Percentiles rank a stretch among this genome's conserved stretches.
Conservation (phyloP, 257 asterid genomes). For the Fraxinus americana region DNA sequence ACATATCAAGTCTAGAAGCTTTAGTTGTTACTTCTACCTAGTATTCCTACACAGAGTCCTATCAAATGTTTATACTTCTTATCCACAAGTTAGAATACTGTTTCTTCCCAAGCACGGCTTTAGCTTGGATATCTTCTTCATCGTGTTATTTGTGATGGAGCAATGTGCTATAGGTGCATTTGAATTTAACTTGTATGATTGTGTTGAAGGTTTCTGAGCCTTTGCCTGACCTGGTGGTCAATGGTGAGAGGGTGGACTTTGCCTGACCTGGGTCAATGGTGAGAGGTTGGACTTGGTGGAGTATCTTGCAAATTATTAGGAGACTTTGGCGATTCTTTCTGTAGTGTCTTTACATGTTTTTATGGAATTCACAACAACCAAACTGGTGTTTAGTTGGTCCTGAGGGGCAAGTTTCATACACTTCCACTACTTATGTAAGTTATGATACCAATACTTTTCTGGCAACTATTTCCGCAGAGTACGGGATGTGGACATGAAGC, state of each 20-base stretch:
- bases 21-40: background rate
- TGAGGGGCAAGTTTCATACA: slow-evolving; percentile 63
- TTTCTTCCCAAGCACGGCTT: slow-evolving; percentile 26
- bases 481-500: slow-evolving; percentile 84
- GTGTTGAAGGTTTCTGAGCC: slow-evolving; percentile 79
- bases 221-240: slow-evolving; percentile 37
- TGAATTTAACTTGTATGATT: slow-evolving; percentile 63
- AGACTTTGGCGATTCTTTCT: slow-evolving; percentile 74
- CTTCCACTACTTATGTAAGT: slow-evolving; percentile 56
- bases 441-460: slow-evolving; percentile 83
- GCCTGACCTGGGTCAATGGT: slow-evolving; percentile 63
- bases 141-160: slow-evolving; percentile 42
- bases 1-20: background rate
- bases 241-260: slow-evolving; percentile 30
- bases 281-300: slow-evolving; percentile 73
- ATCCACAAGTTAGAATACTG: background rate
- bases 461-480: slow-evolving; percentile 87
- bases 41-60: background rate
- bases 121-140: slow-evolving; percentile 30
- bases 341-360: slow-evolving; percentile 65
- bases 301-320: slow-evolving; percentile 65
- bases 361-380: slow-evolving; percentile 72
- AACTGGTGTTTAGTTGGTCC: slow-evolving; percentile 80
- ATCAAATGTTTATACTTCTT: slow-evolving; percentile 5
- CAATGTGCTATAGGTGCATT: slow-evolving; percentile 27